Conservation (phyloP, 176 grass and related monocot species). For the Tillandsia leiboldiana region DNA sequence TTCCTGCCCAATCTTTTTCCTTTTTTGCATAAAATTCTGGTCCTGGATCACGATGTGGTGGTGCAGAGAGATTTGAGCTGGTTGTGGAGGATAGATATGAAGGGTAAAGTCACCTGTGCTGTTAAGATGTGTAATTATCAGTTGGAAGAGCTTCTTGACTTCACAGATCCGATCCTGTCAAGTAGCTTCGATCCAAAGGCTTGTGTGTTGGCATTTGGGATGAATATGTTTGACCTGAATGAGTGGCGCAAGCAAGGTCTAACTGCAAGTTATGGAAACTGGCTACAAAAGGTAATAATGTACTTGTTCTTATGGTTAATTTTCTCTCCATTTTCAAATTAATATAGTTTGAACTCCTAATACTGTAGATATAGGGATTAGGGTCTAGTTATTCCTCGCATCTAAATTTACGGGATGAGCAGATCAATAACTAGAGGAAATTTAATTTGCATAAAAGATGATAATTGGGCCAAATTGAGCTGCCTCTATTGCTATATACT, state of each 20-base stretch:
- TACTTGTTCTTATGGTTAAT: background rate
- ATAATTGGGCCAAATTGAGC: no score
- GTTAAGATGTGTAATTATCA: conserved; percentile 42
- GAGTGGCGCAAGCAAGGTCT: conserved; percentile 58
- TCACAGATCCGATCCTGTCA: conserved; percentile 39
- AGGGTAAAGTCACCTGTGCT: conserved; percentile 60
- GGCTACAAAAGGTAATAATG: conserved; percentile 52
- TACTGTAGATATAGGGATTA: no score
- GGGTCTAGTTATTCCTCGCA: no score
- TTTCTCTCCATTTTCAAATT: background rate
- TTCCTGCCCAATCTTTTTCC: conserved; percentile 84
- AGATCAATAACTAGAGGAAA: no score
- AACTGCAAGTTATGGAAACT: conserved; percentile 38
- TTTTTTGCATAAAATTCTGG: conserved; percentile 58
- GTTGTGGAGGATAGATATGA: conserved; percentile 57
- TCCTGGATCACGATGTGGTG: conserved; percentile 91
- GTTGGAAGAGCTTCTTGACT: conserved; percentile 59
- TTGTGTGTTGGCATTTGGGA: conserved; percentile 62
- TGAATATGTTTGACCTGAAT: conserved; percentile 80
- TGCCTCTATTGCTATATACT: no score
- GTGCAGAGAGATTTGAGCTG: conserved; percentile 51
- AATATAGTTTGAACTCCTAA: background rate
- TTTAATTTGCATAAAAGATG: no score
- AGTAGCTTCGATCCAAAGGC: conserved; percentile 50
- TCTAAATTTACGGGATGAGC: no score